A percentile compares a stretch with the other conserved stretches of the same genome.
These are phyloP conservation scores for Croton laevigatus DNA, from an alignment of 441 rosid genomes.

Conservation along the genomic window DNA sequence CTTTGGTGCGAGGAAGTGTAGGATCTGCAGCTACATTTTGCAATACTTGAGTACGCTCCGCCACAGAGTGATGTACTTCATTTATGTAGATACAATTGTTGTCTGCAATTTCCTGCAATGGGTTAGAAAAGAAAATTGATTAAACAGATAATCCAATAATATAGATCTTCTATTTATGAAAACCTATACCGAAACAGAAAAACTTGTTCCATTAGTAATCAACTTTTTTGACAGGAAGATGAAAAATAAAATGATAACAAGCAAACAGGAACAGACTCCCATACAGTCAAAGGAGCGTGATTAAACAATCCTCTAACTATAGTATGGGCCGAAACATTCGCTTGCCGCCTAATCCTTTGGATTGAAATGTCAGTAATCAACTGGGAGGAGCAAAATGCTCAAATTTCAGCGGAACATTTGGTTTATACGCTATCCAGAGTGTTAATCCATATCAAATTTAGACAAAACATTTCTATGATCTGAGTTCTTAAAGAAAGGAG, in stretches of 20 bases:
- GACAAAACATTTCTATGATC: background rate
- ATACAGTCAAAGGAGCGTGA: too few relatives aligned
- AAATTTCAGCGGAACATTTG: background rate
- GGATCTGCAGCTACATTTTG: constrained; percentile 97
- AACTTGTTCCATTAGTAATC: background rate
- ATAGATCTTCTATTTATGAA: background rate
- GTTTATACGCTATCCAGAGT: background rate
- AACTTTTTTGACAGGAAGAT: too few relatives aligned
- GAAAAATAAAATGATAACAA: too few relatives aligned
- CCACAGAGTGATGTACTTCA: constrained; percentile 82
- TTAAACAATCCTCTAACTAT: too few relatives aligned
- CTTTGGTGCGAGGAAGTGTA: constrained; percentile 92
- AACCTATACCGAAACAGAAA: background rate
- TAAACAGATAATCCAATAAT: background rate
- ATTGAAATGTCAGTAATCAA: background rate
- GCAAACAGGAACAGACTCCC: too few relatives aligned
- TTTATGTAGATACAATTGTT: constrained; percentile 82
- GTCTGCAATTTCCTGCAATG: constrained; percentile 76
- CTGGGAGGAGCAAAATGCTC: background rate
- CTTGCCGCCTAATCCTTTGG: too few relatives aligned
- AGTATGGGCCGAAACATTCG: too few relatives aligned
- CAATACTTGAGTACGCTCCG: constrained; percentile 80
- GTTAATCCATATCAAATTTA: background rate
- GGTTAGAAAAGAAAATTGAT: background rate
- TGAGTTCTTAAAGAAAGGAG: background rate